phyloP scores from a whole-genome alignment of 805 yeast genomes.

The Starmerella cellae region DNA sequence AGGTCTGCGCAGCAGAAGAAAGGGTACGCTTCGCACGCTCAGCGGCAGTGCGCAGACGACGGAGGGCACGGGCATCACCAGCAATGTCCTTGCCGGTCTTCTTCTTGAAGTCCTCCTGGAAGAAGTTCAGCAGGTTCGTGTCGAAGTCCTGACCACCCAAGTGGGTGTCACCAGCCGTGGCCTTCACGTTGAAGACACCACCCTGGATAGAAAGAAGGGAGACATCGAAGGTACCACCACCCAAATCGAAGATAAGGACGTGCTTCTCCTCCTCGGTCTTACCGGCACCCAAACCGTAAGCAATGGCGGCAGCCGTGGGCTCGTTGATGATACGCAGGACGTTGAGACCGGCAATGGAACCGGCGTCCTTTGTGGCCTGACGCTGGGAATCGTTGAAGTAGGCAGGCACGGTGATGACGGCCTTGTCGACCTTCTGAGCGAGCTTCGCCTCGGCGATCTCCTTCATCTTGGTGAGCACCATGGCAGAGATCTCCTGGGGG shows the following conservation, averaged over 20 bases:
- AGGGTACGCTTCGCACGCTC: slow-evolving; percentile 98
- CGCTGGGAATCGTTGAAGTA: slow-evolving; percentile 81
- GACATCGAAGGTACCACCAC: slow-evolving; percentile 98
- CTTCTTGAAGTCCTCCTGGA: slow-evolving; percentile 88
- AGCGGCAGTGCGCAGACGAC: slow-evolving; percentile 97
- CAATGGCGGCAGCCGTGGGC: slow-evolving; percentile 95
- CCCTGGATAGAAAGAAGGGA: slow-evolving; percentile 83
- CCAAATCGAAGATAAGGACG: slow-evolving; percentile 84
- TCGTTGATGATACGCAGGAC: slow-evolving; percentile 77
- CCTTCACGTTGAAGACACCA: slow-evolving; percentile 93
- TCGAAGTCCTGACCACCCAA: slow-evolving; percentile 99
- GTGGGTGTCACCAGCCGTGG: slow-evolving; percentile 98
- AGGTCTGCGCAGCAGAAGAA: slow-evolving; percentile 90
- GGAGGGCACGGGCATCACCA: slow-evolving; percentile 83
- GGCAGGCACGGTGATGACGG: slow-evolving; percentile 79
- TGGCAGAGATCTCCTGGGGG: slow-evolving; percentile 90
- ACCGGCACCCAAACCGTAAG: slow-evolving; percentile 90
- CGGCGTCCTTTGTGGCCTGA: slow-evolving; percentile 85
- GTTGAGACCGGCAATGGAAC: slow-evolving; percentile 73
- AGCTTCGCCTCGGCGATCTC: slow-evolving; percentile 72
- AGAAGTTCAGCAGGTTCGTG: slow-evolving; percentile 85
- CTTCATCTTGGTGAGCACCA: slow-evolving; percentile 84
- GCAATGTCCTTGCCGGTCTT: slow-evolving; percentile 88
- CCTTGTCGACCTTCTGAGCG: slow-evolving; percentile 68
- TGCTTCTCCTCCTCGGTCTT: slow-evolving; percentile 70